phyloP scores from a whole-genome alignment of 176 grass and related monocot species.

The Pontederia crassipes region DNA sequence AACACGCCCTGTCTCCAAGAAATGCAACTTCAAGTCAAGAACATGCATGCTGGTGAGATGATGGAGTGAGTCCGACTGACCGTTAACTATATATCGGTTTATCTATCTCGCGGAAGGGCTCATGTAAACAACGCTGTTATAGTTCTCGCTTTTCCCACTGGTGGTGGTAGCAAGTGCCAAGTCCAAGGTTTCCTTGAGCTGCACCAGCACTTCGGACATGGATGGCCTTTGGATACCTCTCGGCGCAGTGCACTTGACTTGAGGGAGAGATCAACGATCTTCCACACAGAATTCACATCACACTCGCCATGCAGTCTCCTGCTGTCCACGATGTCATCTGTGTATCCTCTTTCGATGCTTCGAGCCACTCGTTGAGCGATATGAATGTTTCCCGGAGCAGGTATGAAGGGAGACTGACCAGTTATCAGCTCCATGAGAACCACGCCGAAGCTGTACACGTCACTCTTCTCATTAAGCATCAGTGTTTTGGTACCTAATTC shows the following conservation, averaged over 20 bases:
- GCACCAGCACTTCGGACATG: slow-evolving; percentile 12
- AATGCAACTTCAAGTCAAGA: no score
- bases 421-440: slow-evolving; percentile 1
- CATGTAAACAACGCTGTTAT: no score
- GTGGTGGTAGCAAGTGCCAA: neutral
- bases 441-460: neutral
- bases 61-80: no score
- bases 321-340: slow-evolving; percentile 16
- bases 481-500: neutral
- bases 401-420: slow-evolving; percentile 8
- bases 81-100: no score
- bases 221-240: no score
- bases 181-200: slow-evolving; percentile 18
- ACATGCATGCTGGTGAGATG: no score
- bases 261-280: slow-evolving; percentile 11
- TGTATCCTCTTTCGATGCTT: neutral
- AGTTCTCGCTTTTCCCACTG: no score
- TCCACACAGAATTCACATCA: slow-evolving; percentile 27
- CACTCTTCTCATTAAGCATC: slow-evolving; percentile 28
- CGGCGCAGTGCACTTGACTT: slow-evolving; percentile 13
- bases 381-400: neutral
- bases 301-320: slow-evolving; percentile 13
- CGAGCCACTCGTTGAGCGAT: slow-evolving; percentile 5
- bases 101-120: no score
- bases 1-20: no score